phyloP scores from a whole-genome alignment of 805 yeast species.

The Ogataea henricii region DNA sequence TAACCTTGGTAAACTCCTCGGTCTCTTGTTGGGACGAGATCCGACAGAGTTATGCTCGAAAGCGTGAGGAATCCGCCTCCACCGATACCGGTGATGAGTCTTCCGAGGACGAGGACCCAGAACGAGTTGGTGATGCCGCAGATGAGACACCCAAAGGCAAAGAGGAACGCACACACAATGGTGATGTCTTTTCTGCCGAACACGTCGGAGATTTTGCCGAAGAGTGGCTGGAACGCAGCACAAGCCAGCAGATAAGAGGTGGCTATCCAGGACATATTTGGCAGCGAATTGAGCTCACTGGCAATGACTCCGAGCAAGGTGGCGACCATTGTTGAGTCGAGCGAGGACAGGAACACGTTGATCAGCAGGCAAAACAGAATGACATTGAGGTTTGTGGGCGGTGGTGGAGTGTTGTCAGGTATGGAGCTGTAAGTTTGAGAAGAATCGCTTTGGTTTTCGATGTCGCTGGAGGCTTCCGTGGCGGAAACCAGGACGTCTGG shows the following conservation, averaged over 20 bases:
- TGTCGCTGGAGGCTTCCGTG: background rate
- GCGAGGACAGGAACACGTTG: constrained; percentile 45
- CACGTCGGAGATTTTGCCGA: constrained; percentile 55
- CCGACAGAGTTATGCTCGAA: constrained; percentile 75
- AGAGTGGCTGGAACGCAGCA: constrained; percentile 55
- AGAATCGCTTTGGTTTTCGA: background rate
- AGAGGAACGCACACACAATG: constrained; percentile 34
- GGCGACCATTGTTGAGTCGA: constrained; percentile 57
- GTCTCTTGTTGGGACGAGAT: constrained; percentile 71
- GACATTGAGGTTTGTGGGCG: constrained; percentile 7
- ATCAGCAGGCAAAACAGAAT: constrained; percentile 23
- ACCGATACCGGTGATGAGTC: constrained; percentile 71
- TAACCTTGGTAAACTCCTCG: constrained; percentile 85
- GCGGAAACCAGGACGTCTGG: background rate
- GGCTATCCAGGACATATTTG: constrained; percentile 45
- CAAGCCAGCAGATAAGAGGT: constrained; percentile 44
- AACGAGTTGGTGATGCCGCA: constrained; percentile 45
- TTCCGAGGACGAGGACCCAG: constrained; percentile 50
- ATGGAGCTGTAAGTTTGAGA: too few relatives aligned
- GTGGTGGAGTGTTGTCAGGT: background rate
- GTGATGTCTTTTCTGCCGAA: constrained; percentile 50
- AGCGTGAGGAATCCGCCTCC: constrained; percentile 64
- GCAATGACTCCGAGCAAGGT: constrained; percentile 53
- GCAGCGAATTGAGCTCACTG: constrained; percentile 49
- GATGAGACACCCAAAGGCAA: constrained; percentile 42